Evolutionary conservation across 306 rosid species (phyloP), one percentile per base, ranked within the genome.

Genomic region (Quercus robur): DNA sequence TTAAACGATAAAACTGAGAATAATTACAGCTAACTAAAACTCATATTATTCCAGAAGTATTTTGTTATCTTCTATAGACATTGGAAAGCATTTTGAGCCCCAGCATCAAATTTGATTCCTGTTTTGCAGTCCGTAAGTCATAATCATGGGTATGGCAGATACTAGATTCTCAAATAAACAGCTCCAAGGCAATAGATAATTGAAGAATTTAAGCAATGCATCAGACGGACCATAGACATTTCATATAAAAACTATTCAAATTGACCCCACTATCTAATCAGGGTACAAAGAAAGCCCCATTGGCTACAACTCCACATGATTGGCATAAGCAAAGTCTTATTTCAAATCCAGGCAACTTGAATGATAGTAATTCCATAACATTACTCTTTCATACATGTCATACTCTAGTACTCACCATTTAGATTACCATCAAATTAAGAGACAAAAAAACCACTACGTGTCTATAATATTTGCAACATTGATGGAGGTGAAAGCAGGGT

Each of bases 141-240:
- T 23, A 17, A 15, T 64, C 46, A 41, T 8, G 46, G 46, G 12
- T 17, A 25, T 74, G 57, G 18, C 68, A 76, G 55, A 33, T 54
- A 67, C 75, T 66, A 64, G 49, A 66, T 70, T 30, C 64, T 55
- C 52, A 69, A 69, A 9, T 59, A 78, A 20, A 19, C 59, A 67
- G 61, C 80, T 44, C 58, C 33, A 70, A 81, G 74, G 31, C 26
- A 56, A 84, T 25, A 86, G 56, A 75, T 59, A 28, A 73, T 62
- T 30, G 13, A 73, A 61, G 77, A 13, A 3, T 62, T 30, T 8
- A 73, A 44, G 77, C 82, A 81, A 59, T 63, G 62, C 62, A 73
- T 14, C 33, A 72, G 28, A 70, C 12, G 14, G 11, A 70, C 31
- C 56, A 21, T 20, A 44, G 28, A 64, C 14, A 68, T 51, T 75